phyloP scores from a whole-genome alignment of 2,329 filamentous ascomycete species.

The Thermomyces lanuginosus region DNA sequence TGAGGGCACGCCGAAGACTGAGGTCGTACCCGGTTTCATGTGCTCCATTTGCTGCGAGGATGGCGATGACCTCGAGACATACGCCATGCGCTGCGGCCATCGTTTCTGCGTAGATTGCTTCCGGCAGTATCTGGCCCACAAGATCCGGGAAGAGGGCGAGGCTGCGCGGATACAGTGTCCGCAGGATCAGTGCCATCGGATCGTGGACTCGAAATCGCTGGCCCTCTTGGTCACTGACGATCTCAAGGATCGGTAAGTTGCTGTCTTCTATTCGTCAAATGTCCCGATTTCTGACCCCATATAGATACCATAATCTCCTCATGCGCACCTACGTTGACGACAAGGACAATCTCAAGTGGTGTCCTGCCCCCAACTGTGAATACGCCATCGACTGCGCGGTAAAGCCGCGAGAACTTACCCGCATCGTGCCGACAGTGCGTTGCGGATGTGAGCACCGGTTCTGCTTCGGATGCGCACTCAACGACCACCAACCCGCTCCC shows the following conservation, averaged over 20 bases:
- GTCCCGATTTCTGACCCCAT: constrained; percentile 6
- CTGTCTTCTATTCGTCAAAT: constrained; percentile 4
- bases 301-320: constrained; percentile 66
- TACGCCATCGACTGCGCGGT: constrained; percentile 80
- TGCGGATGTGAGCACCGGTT: constrained; percentile 76
- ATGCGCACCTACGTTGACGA: constrained; percentile 95
- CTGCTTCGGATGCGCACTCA: constrained; percentile 84
- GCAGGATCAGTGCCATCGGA: constrained; percentile 67
- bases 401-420: constrained; percentile 72
- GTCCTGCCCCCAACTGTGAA: constrained; percentile 89
- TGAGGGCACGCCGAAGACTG: constrained; percentile 48
- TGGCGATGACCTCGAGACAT: constrained; percentile 56
- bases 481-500: constrained; percentile 84
- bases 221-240: constrained; percentile 52
- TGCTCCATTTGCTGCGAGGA: constrained; percentile 98
- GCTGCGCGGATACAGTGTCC: constrained; percentile 90
- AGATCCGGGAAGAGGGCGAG: constrained; percentile 90
- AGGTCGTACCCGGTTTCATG: constrained; percentile 57
- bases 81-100: constrained; percentile 89
- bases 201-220: constrained; percentile 79
- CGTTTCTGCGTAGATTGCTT: constrained; percentile 90
- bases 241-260: constrained; percentile 37
- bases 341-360: constrained; percentile 92
- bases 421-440: constrained; percentile 74
- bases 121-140: constrained; percentile 74